Percentiles rank a stretch among this genome's conserved stretches.
phyloP scores from a whole-genome alignment of 805 yeast species.

The Metschnikowia sp. region DNA sequence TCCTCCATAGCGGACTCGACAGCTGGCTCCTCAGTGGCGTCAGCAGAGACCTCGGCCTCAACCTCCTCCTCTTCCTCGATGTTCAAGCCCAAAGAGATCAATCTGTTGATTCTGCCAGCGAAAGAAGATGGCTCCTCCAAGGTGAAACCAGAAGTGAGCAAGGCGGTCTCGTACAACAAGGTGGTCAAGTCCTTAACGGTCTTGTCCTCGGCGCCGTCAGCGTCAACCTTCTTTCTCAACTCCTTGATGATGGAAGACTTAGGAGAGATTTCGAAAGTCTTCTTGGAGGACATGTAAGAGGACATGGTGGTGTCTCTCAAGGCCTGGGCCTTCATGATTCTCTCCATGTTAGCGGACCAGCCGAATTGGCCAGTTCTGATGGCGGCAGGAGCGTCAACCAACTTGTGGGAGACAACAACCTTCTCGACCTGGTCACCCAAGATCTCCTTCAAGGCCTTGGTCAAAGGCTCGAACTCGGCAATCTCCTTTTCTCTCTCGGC shows the following conservation, averaged over 20 bases:
- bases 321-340: conserved; percentile 99
- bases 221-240: conserved; percentile 93
- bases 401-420: conserved; percentile 96
- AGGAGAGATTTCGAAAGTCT: conserved; percentile 98
- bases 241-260: conserved; percentile 92
- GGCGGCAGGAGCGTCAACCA: conserved; percentile 99
- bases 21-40: conserved; percentile 42
- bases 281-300: conserved; percentile 98
- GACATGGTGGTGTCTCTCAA: conserved; percentile 98
- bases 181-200: conserved; percentile 97
- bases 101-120: conserved; percentile 96
- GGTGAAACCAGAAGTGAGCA: conserved; percentile 97
- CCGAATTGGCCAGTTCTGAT: conserved; percentile 99
- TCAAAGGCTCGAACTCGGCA: conserved; percentile 87
- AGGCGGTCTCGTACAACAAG: conserved; percentile 94
- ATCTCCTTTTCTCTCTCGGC: conserved; percentile 87
- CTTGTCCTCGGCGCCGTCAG: conserved; percentile 97
- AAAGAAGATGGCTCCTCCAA: conserved; percentile 97
- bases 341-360: conserved; percentile 99
- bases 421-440: conserved; percentile 99
- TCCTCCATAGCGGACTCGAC: conserved; percentile 91
- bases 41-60: conserved; percentile 41
- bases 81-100: conserved; percentile 96
- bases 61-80: conserved; percentile 80
- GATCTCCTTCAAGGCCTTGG: conserved; percentile 93